Base-by-base conservation (phyloP, 805 yeast species). In the Metschnikowia orientalis region DNA sequence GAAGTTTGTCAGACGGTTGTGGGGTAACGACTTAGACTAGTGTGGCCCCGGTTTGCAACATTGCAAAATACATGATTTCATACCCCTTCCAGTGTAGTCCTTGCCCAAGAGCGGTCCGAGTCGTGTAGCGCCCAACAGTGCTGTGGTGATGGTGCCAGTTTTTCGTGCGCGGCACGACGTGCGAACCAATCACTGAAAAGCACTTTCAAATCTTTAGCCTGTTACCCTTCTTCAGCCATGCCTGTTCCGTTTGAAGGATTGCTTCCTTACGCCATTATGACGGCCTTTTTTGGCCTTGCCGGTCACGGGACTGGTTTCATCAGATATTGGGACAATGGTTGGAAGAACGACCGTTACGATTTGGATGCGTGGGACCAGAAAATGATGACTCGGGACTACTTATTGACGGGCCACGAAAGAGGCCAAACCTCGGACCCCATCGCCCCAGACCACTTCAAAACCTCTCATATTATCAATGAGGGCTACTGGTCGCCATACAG, bases 361-460 rank as follows among this genome's bases (percentile, higher is more conserved):
- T 59, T 66, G 47, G 71, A 66, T 48, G 52, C 46, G 13, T 66
- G 66, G 59, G 72, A 66, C 54, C 61, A 61, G 35, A 61, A 52
- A 42, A 51, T 63, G 71, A 77, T 84, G 61, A 81, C 80, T 44
- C 71, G 95, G 51, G 95, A 85, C 57, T 67, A 72, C 52, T 69
- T 90, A 44, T 64, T 85, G 50, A 85, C 95, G 8, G 95, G 95
- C 16, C 67, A 70, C 25, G 68, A 63, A 50, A 70, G 95, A 53
- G 89, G 79, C 23, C 90, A 83, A 54, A 56, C 70, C 30, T 77
- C 75, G 42, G 71, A 67, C 26, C 73, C 88, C 5, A 61, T 71
- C 24, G 95, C 94, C 4, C 87, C 88, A 23, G 89, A 81, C 40
- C 71, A 69, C 19, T 85, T 86, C 71, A 82, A 79, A 62, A 77